phyloP scores from a whole-genome alignment of 2,329 filamentous ascomycete species.

The Myriosclerotinia scirpicola region DNA sequence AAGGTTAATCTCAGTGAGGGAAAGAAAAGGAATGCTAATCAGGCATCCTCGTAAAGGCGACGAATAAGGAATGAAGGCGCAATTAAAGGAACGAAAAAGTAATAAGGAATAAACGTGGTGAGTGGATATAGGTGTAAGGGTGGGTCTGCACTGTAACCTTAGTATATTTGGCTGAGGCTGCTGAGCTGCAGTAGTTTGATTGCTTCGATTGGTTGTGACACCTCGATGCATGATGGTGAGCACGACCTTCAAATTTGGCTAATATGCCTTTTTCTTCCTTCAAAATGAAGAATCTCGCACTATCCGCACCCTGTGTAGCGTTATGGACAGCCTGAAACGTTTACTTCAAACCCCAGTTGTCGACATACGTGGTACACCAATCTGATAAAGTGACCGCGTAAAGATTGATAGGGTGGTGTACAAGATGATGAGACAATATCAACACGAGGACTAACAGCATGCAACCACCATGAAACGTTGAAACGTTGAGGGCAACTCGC shows the following conservation, averaged over 20 bases:
- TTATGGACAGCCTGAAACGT: neutral
- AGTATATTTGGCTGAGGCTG: neutral
- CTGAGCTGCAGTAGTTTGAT: conserved; percentile 11
- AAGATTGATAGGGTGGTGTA: neutral
- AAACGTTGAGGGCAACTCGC: conserved; percentile 9
- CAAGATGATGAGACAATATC: neutral
- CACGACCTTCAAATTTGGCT: conserved; percentile 6
- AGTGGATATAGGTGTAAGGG: neutral
- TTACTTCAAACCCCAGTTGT: neutral
- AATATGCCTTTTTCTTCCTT: neutral
- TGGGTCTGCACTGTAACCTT: conserved; percentile 16
- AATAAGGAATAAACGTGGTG: conserved; percentile 19
- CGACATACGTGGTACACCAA: neutral
- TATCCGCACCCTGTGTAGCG: too few species aligned
- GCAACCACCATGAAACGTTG: conserved; percentile 2
- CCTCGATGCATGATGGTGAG: neutral
- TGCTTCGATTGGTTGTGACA: conserved; percentile 5
- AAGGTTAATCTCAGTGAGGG: neutral
- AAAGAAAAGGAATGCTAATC: neutral
- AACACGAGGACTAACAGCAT: conserved; percentile 2
- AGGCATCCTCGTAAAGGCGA: conserved; percentile 19
- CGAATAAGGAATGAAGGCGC: conserved; percentile 7
- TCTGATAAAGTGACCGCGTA: neutral
- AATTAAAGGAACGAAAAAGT: conserved; percentile 10
- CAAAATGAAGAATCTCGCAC: neutral